Percentiles rank a stretch among this genome's conserved stretches.
Evolutionary conservation across 2,329 filamentous ascomycete species (phyloP).

Genomic region (Sclerotinia glacialis): DNA sequence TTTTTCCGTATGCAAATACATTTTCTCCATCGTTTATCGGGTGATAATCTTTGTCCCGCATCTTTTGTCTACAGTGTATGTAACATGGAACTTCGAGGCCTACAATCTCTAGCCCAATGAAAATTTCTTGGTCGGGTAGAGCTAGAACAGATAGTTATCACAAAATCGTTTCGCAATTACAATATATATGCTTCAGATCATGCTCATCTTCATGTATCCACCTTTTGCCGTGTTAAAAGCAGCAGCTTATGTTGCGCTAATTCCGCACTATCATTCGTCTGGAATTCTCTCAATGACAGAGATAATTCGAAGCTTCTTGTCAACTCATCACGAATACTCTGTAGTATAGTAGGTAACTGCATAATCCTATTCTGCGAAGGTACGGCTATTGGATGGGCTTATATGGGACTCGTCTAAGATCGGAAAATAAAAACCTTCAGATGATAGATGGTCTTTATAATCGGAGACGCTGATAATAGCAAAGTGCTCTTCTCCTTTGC

Average conservation of each 20-base stretch:
- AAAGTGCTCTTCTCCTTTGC: too few species aligned
- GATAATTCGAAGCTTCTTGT: not conserved
- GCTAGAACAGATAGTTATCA: not conserved
- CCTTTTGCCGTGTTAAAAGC: not conserved
- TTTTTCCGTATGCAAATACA: too few species aligned
- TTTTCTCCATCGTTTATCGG: too few species aligned
- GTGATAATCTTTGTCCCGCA: not conserved
- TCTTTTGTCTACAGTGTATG: not conserved
- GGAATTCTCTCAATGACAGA: not conserved
- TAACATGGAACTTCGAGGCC: not conserved
- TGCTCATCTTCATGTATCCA: not conserved
- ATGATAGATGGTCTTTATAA: too few species aligned
- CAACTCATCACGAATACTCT: not conserved
- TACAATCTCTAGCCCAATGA: not conserved
- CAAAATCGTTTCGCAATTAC: too few species aligned
- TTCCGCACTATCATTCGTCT: not conserved
- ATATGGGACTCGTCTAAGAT: not conserved
- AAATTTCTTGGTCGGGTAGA: not conserved
- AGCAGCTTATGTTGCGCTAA: not conserved
- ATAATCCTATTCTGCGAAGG: not conserved
- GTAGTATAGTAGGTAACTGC: not conserved
- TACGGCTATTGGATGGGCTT: not conserved
- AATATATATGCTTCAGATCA: not conserved
- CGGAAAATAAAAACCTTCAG: too few species aligned
- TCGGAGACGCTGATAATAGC: too few species aligned